Percentiles rank a stretch among this genome's conserved stretches.
phyloP scores from a whole-genome alignment of 441 rosid species.

The Adansonia rubrostipa region DNA sequence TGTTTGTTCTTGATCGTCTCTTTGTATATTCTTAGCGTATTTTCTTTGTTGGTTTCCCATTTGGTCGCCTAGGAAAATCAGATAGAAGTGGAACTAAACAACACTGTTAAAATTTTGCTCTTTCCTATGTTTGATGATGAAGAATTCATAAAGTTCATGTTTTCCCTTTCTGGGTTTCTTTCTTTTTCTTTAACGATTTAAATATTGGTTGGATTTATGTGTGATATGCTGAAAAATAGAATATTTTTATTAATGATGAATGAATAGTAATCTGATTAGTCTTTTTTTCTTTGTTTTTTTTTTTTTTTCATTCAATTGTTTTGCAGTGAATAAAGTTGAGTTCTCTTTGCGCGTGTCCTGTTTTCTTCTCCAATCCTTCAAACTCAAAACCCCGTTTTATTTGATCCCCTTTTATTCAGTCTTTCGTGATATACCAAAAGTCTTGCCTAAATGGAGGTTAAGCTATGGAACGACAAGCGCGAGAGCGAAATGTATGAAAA shows the following conservation, averaged over 20 bases:
- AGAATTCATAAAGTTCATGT: neutral
- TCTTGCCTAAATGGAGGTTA: constrained; percentile 74
- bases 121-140: neutral
- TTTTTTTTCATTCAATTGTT: constrained; percentile 23
- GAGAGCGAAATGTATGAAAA: constrained; percentile 94
- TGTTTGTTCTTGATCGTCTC: neutral
- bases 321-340: constrained; percentile 46
- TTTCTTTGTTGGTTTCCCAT: neutral
- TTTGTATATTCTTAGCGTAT: neutral
- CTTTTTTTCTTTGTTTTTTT: neutral
- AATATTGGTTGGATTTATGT: constrained; percentile 10
- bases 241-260: constrained; percentile 12
- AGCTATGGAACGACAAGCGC: constrained; percentile 91
- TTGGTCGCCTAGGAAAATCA: neutral
- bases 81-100: neutral
- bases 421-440: neutral
- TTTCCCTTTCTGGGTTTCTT: neutral
- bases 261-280: neutral
- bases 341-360: constrained; percentile 98
- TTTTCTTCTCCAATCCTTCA: constrained; percentile 90
- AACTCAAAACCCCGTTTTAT: neutral
- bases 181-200: neutral
- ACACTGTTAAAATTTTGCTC: neutral
- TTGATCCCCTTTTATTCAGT: constrained; percentile 26
- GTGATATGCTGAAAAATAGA: neutral